Base-by-base conservation (phyloP, 1,284 basidiomycete genomes). In the Ustilago shanxiensis region DNA sequence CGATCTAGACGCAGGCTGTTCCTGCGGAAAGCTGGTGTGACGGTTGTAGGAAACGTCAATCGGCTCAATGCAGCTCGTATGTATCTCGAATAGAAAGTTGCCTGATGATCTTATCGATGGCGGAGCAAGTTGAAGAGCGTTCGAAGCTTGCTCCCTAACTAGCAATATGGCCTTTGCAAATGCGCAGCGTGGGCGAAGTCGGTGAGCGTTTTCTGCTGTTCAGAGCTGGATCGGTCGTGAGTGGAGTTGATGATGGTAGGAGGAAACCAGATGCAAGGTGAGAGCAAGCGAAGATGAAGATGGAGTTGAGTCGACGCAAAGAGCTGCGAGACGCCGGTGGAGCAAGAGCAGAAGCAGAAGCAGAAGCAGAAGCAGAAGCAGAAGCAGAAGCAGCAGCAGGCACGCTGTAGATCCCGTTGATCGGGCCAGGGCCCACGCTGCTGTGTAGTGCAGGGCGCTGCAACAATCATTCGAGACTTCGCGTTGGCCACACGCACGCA, bases 331-430 rank as follows among this genome's bases (percentile, higher is more conserved):
- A 35, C 31, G 53, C 14, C 22, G 47, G 47, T 49, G 47, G 11
- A 55, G 53, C n/a, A 44, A 44, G 41, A 44, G 41, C 41, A 44
- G 16, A 3, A 20, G n/a, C 16, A n/a, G 11, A 7, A 44, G 41
- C 18, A 20, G 41, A n/a, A 44, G 49, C 49, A 51, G 28, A 6
- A 44, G 35, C 20, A 18, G 53, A 9, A 8, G n/a, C 16, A n/a
- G 20, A 7, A 44, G 41, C 41, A 44, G 41, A n/a, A 44, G 49
- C 49, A 51, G 16, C n/a, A n/a, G 22, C 11, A 18, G 53, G 35
- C 31, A 33, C 54, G 33, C 22, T 39, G 54, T 56, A 56, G 54
- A 56, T 56, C 39, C 47, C 54, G 14, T 56, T 56, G 54, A 56
- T 56, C 35, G 39, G 54, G 37, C 24, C 39, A 41, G 14, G 35